These are phyloP conservation scores for Talaromyces adpressus DNA, from an alignment of 495 filamentous ascomycete species.

Conservation along the genomic window DNA sequence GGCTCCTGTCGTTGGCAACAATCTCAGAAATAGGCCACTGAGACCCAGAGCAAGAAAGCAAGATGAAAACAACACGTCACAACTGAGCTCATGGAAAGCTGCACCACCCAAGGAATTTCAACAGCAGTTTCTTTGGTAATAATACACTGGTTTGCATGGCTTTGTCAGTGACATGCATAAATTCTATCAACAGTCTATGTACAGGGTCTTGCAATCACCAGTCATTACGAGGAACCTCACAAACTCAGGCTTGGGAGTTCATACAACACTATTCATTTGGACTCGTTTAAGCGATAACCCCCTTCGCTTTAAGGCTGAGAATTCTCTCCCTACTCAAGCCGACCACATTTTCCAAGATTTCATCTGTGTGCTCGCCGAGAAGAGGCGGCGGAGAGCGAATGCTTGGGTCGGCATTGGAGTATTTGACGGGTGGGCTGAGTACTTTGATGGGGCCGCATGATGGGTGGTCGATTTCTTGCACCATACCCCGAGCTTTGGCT, in stretches of 20 bases:
- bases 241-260: background rate
- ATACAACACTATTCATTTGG: background rate
- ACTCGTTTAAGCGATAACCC: background rate
- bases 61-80: constrained; percentile 6
- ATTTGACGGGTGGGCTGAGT: constrained; percentile 84
- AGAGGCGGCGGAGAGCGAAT: constrained; percentile 63
- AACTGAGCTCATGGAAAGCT: constrained; percentile 23
- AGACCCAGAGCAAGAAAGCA: background rate
- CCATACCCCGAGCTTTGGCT: constrained; percentile 82
- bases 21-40: background rate
- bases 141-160: background rate
- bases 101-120: constrained; percentile 31
- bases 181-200: background rate
- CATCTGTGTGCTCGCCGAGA: constrained; percentile 74
- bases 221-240: background rate
- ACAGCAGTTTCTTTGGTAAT: constrained; percentile 30
- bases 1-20: background rate
- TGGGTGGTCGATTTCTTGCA: constrained; percentile 76
- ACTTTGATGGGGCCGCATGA: constrained; percentile 78
- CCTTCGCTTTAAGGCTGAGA: background rate
- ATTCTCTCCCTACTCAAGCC: constrained; percentile 19
- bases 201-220: background rate
- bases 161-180: background rate
- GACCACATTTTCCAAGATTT: constrained; percentile 55
- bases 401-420: constrained; percentile 58